A percentile compares a stretch with the other conserved stretches of the same genome.
These are phyloP conservation scores for Immersiporthe knoxdaviesiana DNA, from an alignment of 2,329 filamentous ascomycete species.

Conservation along the genomic window DNA sequence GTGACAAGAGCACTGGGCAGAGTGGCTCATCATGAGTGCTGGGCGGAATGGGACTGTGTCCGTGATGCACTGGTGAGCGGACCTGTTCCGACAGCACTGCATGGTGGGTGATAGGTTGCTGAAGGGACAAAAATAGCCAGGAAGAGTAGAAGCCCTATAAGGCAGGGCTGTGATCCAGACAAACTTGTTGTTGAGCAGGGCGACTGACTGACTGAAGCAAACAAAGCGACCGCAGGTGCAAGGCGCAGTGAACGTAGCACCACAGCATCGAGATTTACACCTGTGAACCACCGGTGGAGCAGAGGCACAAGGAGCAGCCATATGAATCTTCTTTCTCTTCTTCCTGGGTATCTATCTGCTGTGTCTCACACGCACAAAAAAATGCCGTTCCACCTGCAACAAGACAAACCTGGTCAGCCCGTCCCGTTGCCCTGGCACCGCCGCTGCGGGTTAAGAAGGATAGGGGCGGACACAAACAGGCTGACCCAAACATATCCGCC, in stretches of 20 bases:
- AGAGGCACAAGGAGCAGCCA: not conserved
- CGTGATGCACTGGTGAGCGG: not conserved
- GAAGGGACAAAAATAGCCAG: not conserved
- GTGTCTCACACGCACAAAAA: slow-evolving; percentile 11
- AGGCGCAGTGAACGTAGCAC: not conserved
- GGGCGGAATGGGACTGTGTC: not conserved
- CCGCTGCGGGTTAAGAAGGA: not conserved
- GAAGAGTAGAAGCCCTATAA: not conserved
- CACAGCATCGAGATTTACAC: not conserved
- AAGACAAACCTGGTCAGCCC: slow-evolving; percentile 18
- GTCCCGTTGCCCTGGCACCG: slow-evolving; percentile 12
- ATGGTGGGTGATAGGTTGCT: too few relatives aligned
- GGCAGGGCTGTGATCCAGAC: not conserved
- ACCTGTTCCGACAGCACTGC: not conserved
- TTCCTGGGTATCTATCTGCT: slow-evolving; percentile 24
- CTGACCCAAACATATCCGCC: slow-evolving; percentile 7
- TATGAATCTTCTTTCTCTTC: slow-evolving; percentile 9
- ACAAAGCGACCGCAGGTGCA: not conserved
- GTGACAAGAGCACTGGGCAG: not conserved
- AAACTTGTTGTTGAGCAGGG: not conserved
- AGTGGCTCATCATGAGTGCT: not conserved
- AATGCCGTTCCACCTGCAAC: slow-evolving; percentile 9
- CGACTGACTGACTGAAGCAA: not conserved
- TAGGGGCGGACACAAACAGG: slow-evolving; percentile 1
- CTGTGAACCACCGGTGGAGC: not conserved